Percentiles rank a stretch among this genome's conserved stretches.
Evolutionary conservation across 2,329 filamentous ascomycete genomes (phyloP).

Genomic region (Pseudopyrenochaeta lycopersici): DNA sequence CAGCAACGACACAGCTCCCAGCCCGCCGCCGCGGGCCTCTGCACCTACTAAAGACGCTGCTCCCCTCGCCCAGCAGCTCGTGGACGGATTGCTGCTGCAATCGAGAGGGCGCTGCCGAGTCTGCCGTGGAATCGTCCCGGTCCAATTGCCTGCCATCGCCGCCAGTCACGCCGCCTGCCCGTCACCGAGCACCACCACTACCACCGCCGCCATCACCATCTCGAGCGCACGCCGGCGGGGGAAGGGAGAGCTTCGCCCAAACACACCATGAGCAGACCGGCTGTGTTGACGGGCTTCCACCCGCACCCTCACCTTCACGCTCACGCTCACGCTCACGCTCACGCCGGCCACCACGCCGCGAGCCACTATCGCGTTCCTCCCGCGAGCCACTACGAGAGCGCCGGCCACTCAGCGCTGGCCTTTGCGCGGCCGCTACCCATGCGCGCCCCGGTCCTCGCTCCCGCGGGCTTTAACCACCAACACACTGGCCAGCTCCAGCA

Average conservation of each 20-base stretch:
- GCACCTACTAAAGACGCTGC: slow-evolving; percentile 48
- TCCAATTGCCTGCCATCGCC: slow-evolving; percentile 37
- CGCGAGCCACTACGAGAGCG: slow-evolving; percentile 31
- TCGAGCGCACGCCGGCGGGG: neutral
- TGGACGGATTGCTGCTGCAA: slow-evolving; percentile 40
- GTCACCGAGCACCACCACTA: neutral
- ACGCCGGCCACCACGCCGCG: slow-evolving; percentile 8
- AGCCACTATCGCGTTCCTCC: slow-evolving; percentile 34
- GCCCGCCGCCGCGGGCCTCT: slow-evolving; percentile 43
- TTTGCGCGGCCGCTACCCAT: slow-evolving; percentile 53
- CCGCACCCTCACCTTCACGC: slow-evolving; percentile 15
- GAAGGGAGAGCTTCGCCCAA: neutral
- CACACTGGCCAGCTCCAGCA: slow-evolving; percentile 44
- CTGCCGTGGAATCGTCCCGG: slow-evolving; percentile 44
- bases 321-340: slow-evolving; percentile 13
- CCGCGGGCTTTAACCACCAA: slow-evolving; percentile 42
- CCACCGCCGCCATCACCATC: too few relatives aligned
- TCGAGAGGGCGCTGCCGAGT: slow-evolving; percentile 38
- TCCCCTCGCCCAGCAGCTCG: slow-evolving; percentile 45
- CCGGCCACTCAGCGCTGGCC: slow-evolving; percentile 38
- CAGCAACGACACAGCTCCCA: slow-evolving; percentile 49
- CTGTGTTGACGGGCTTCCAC: slow-evolving; percentile 41
- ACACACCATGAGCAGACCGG: slow-evolving; percentile 40
- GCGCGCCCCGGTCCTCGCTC: slow-evolving; percentile 51
- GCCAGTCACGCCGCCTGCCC: slow-evolving; percentile 33